Evolutionary conservation across 495 filamentous ascomycete species (phyloP).

Genomic region (Cetradonia linearis): DNA sequence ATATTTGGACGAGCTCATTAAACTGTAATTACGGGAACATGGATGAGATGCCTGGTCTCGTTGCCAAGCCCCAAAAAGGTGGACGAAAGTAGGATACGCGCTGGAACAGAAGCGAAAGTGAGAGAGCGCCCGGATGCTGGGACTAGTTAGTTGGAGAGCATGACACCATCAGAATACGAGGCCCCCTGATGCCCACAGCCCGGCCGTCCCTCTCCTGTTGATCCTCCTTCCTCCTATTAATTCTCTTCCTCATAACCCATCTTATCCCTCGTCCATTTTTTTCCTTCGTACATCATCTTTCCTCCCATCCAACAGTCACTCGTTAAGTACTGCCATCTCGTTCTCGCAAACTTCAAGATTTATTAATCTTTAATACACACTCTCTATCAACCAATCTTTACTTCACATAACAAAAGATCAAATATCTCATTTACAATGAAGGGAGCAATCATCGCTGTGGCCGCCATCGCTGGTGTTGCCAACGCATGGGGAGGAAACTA

Average conservation of each 20-base stretch:
- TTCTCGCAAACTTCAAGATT: slow-evolving; percentile 8
- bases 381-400: neutral
- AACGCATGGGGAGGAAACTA: slow-evolving; percentile 19
- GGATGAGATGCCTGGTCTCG: neutral
- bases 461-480: slow-evolving; percentile 41
- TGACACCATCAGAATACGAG: slow-evolving; percentile 3
- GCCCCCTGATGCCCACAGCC: neutral
- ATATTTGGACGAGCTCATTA: neutral
- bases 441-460: slow-evolving; percentile 55
- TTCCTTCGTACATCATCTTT: slow-evolving; percentile 3
- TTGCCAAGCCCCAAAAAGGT: neutral
- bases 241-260: neutral
- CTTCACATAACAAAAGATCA: slow-evolving; percentile 7
- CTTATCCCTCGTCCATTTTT: neutral
- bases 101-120: neutral
- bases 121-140: neutral
- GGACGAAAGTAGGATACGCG: neutral
- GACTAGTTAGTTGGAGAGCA: too few relatives aligned
- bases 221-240: neutral
- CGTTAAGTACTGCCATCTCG: slow-evolving; percentile 16
- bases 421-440: slow-evolving; percentile 60
- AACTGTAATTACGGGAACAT: slow-evolving; percentile 2
- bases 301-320: slow-evolving; percentile 16
- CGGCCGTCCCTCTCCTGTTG: neutral
- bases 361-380: slow-evolving; percentile 17